Base-by-base conservation (phyloP, 805 yeast species). In the Yarrowia porcina region DNA sequence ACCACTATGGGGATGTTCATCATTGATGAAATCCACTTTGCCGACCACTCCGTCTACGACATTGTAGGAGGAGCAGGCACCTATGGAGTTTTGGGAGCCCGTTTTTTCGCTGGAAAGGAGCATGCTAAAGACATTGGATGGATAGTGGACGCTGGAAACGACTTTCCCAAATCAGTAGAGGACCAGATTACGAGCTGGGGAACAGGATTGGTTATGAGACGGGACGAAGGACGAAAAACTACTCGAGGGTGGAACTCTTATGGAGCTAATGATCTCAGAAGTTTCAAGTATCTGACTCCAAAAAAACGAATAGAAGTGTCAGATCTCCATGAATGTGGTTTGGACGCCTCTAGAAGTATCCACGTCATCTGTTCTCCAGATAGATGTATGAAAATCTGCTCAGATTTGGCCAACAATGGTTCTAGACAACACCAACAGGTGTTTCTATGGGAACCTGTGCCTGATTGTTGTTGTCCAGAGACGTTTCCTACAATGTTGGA, bases 1-100 rank as follows among this genome's bases (percentile, higher is more conserved):
- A 79, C 87, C 20, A 81, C 96, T 1, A 77, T 89, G 77, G 98
- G 97, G 49, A 87, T 92, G 90, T 88, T 90, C 74, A 90, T 93
- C 69, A 81, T 92, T 17, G 98, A 92, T 73, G 96, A 90, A 66
- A 89, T 91, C 67, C 85, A 83, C 63, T 85, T 83, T 69, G 75
- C 64, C 63, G 78, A 67, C 64, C 41, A 68, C 75, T 23, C 77
- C 76, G 66, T 71, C 68, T 65, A 65, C 42, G 72, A 89, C 70
- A 79, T 92, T 8, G 78, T 89, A 50, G 98, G 98, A 0, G 98
- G 98, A 1, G 98, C 92, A 1, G 97, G 96, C 0, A 83, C 93
- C 0, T 92, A 82, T 72, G 91, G 91, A 1, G 82, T 85, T 1
- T 75, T 88, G 15, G 97, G 97, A 0, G 85, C 90, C 0, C 76